Conservation (phyloP, 2,329 filamentous ascomycete species). For the Knoxdaviesia capensis region DNA sequence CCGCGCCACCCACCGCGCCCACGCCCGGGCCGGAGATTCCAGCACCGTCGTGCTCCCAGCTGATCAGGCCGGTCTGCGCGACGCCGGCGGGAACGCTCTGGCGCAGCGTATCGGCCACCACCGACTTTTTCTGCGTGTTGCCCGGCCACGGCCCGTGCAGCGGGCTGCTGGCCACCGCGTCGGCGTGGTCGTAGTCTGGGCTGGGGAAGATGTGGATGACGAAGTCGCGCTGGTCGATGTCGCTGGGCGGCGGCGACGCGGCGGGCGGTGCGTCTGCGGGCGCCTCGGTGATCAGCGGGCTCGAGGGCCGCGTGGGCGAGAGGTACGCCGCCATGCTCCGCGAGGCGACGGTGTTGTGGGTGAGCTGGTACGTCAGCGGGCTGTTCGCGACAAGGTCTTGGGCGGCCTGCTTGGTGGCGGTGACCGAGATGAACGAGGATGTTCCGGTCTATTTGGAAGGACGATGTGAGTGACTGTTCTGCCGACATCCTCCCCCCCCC, state of each 20-base stretch:
- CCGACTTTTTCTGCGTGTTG: slow-evolving; percentile 11
- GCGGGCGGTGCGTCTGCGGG: slow-evolving; percentile 4
- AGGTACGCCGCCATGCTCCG: no score
- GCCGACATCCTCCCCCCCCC: no score
- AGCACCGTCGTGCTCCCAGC: slow-evolving; percentile 18
- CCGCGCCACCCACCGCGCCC: neutral
- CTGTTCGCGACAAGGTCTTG: slow-evolving; percentile 19
- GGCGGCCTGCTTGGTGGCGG: slow-evolving; percentile 19
- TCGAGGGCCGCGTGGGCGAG: neutral
- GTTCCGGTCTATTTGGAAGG: slow-evolving; percentile 18
- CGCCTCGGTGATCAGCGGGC: slow-evolving; percentile 1
- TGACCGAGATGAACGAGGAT: slow-evolving; percentile 28
- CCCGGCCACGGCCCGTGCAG: slow-evolving; percentile 22
- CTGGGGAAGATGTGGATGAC: slow-evolving; percentile 19
- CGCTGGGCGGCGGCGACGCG: slow-evolving; percentile 7
- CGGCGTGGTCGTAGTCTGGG: slow-evolving; percentile 18
- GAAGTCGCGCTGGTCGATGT: slow-evolving; percentile 15
- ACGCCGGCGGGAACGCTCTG: slow-evolving; percentile 18
- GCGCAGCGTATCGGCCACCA: slow-evolving; percentile 16
- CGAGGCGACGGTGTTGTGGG: slow-evolving; percentile 4
- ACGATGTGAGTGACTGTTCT: neutral
- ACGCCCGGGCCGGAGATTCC: no score
- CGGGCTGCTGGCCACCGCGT: slow-evolving; percentile 14
- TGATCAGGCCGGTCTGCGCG: slow-evolving; percentile 17
- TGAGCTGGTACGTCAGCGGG: slow-evolving; percentile 24